Evolutionary conservation across 108 stramenopile genomes (phyloP).

Genomic region (Seminavis robusta): DNA sequence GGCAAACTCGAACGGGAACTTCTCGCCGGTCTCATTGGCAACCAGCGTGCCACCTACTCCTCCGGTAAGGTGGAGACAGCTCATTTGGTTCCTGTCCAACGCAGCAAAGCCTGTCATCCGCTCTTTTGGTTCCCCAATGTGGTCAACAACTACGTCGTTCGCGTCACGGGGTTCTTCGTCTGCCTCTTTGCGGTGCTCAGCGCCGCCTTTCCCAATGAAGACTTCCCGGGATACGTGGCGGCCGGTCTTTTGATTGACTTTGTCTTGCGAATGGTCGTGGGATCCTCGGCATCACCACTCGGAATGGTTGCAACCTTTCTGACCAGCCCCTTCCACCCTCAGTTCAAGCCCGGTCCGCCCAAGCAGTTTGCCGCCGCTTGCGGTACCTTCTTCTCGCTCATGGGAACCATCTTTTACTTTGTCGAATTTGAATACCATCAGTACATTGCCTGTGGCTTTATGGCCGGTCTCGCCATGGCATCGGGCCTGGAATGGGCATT

Average conservation of each 20-base stretch:
- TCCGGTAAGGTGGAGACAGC: constrained; percentile 22
- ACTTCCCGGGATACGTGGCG: constrained; percentile 25
- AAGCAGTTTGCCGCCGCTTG: constrained; percentile 34
- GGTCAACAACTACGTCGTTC: constrained; percentile 31
- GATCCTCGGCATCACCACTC: constrained; percentile 14
- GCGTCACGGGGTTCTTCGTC: constrained; percentile 18
- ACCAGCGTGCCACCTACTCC: neutral
- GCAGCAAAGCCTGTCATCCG: constrained; percentile 7
- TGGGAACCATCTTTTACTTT: constrained; percentile 27
- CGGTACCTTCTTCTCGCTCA: constrained; percentile 16
- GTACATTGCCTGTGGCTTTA: constrained; percentile 15
- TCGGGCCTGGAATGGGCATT: constrained; percentile 24
- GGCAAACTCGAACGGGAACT: constrained; percentile 11
- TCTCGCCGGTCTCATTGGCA: constrained; percentile 9
- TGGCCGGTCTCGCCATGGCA: constrained; percentile 21
- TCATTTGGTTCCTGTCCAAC: constrained; percentile 9
- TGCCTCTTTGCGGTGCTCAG: constrained; percentile 10
- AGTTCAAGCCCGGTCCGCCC: constrained; percentile 19
- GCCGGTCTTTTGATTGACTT: constrained; percentile 20
- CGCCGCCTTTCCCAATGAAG: constrained; percentile 9
- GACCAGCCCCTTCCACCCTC: constrained; percentile 9
- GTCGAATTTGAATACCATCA: constrained; percentile 17
- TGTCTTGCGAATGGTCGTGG: constrained; percentile 15
- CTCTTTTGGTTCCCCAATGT: constrained; percentile 30
- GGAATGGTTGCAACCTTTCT: constrained; percentile 28